Evolutionary conservation across 495 filamentous ascomycete species (phyloP).

Genomic region (Podospora pseudoanserina): DNA sequence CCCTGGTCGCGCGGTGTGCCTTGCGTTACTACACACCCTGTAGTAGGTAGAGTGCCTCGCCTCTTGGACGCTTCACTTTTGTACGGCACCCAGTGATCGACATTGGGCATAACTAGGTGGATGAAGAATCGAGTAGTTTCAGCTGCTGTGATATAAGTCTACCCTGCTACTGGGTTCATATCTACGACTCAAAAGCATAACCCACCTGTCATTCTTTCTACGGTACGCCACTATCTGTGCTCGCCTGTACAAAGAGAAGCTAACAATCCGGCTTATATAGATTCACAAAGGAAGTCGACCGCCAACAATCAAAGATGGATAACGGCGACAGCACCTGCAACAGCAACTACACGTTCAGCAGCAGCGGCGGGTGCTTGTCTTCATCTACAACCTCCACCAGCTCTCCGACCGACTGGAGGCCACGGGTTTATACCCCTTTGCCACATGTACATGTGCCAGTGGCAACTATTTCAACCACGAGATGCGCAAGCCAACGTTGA

Average conservation of each 20-base stretch:
- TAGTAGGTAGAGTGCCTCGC: not conserved
- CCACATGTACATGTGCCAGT: not conserved
- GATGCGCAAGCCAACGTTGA: not conserved
- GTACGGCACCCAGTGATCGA: not conserved
- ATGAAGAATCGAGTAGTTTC: not conserved
- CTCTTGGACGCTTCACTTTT: not conserved
- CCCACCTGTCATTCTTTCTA: not conserved
- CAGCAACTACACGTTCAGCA: constrained; percentile 5
- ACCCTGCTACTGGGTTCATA: not conserved
- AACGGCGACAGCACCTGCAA: constrained; percentile 11
- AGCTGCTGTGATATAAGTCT: not conserved
- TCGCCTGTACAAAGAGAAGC: not conserved
- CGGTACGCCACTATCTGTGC: not conserved
- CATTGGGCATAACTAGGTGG: not conserved
- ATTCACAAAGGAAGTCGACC: not conserved
- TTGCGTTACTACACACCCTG: not conserved
- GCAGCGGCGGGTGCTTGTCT: not conserved
- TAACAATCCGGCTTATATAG: not conserved
- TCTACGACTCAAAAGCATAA: not conserved
- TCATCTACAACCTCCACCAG: not conserved
- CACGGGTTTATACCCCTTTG: constrained; percentile 10
- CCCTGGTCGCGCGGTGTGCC: not conserved
- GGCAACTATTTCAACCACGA: not conserved
- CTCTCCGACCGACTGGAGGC: constrained; percentile 4
- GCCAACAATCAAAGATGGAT: constrained; percentile 8